A percentile compares a stretch with the other conserved stretches of the same genome.
Conservation (phyloP, 2,329 filamentous ascomycete genomes). For the Xylaria sp. region DNA sequence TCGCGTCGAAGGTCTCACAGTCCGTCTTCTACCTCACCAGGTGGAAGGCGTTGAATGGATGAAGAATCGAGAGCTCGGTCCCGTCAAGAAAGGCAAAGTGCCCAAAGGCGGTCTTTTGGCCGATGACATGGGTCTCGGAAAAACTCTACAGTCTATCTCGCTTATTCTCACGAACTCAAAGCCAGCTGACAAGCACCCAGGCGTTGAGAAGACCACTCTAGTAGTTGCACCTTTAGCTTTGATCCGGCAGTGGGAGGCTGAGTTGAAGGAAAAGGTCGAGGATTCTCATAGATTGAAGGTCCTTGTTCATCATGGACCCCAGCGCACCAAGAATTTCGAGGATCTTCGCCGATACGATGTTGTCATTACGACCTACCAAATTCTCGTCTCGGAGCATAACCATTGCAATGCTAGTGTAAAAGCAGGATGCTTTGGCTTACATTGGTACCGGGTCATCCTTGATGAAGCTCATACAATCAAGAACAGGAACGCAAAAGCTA, state of each 20-base stretch:
- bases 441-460: constrained; percentile 95
- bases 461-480: constrained; percentile 99
- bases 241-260: constrained; percentile 96
- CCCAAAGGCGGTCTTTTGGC: constrained; percentile 95
- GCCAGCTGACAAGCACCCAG: constrained; percentile 67
- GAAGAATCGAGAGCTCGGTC: constrained; percentile 88
- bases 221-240: constrained; percentile 93
- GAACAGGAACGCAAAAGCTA: constrained; percentile 95
- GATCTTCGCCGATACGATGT: constrained; percentile 90
- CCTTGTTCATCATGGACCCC: constrained; percentile 89
- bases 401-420: constrained; percentile 74
- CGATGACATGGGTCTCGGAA: constrained; percentile 97
- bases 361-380: constrained; percentile 97
- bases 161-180: constrained; percentile 86
- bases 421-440: constrained; percentile 86
- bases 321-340: constrained; percentile 80
- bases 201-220: constrained; percentile 81
- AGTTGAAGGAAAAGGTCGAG: constrained; percentile 85
- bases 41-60: constrained; percentile 96
- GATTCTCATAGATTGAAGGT: constrained; percentile 78
- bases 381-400: constrained; percentile 89
- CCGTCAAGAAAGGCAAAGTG: constrained; percentile 80
- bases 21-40: constrained; percentile 92
- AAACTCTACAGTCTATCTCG: constrained; percentile 93
- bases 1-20: constrained; percentile 81